Conservation (phyloP, 2,329 filamentous ascomycete genomes). For the Aspergillus quadricinctus region DNA sequence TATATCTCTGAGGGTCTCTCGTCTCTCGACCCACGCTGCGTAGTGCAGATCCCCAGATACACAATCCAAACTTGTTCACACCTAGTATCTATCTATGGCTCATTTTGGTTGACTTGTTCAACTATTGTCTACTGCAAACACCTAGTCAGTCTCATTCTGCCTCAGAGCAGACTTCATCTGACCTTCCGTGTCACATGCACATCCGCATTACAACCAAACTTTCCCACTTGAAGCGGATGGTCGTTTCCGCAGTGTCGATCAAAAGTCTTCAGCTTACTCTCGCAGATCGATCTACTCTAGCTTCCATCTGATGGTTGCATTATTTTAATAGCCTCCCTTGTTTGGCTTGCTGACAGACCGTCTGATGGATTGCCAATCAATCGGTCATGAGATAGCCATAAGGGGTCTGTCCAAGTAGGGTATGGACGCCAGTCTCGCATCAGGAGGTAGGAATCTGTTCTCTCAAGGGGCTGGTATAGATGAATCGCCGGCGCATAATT, state of each 20-base stretch:
- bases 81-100: not conserved
- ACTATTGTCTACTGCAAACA: not conserved
- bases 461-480: not conserved
- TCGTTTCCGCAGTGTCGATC: not conserved
- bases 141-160: not conserved
- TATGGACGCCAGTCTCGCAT: not conserved
- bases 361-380: constrained; percentile 1
- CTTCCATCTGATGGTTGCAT: constrained; percentile 1
- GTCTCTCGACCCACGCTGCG: not conserved
- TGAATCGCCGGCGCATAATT: not conserved
- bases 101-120: not conserved
- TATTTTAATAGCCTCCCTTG: not conserved
- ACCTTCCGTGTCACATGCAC: not conserved
- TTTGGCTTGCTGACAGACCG: not conserved
- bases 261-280: not conserved
- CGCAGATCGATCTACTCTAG: not conserved
- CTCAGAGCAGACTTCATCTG: not conserved
- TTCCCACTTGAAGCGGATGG: not conserved
- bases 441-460: not conserved
- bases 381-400: constrained; percentile 7
- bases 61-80: not conserved
- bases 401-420: not conserved
- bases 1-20: not conserved
- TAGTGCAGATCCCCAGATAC: constrained; percentile 3
- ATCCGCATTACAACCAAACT: not conserved